These are phyloP conservation scores for Dactylis glomerata DNA, from an alignment of 176 grass and related monocot species.

Conservation along the genomic window DNA sequence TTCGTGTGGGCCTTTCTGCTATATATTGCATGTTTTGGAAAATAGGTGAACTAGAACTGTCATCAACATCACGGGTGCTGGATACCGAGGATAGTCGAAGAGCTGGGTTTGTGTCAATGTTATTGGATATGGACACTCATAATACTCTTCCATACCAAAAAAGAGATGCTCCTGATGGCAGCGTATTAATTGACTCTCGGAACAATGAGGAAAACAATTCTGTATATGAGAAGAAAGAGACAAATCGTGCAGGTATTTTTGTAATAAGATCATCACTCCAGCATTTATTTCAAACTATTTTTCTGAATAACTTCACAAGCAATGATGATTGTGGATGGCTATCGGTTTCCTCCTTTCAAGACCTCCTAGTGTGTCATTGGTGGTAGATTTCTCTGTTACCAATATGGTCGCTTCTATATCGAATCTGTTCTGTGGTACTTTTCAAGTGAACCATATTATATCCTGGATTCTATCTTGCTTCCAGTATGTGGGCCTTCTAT, in stretches of 20 bases:
- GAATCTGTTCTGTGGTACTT: background rate
- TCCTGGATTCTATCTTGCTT: conserved; percentile 12
- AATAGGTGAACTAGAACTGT: conserved; percentile 61
- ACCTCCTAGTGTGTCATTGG: conserved; percentile 8
- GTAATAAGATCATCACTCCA: conserved; percentile 7
- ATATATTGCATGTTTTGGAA: conserved; percentile 14
- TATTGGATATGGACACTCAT: conserved; percentile 52
- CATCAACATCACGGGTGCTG: conserved; percentile 50
- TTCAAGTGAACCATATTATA: conserved; percentile 3
- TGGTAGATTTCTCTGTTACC: background rate
- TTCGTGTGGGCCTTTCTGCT: background rate
- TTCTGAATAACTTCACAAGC: background rate
- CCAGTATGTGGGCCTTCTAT: background rate
- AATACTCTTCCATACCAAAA: conserved; percentile 26
- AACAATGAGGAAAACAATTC: background rate
- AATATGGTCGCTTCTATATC: background rate
- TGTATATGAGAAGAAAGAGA: conserved; percentile 29
- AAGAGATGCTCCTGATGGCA: conserved; percentile 30
- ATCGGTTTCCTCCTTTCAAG: conserved; percentile 1
- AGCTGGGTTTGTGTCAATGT: conserved; percentile 71
- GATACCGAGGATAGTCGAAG: conserved; percentile 70
- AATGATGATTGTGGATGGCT: conserved; percentile 5
- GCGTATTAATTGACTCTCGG: conserved; percentile 13
- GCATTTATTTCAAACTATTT: background rate
- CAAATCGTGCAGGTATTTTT: conserved; percentile 39